Base-by-base conservation (phyloP, 2,329 filamentous ascomycete genomes). In the Stylonectria norvegica region DNA sequence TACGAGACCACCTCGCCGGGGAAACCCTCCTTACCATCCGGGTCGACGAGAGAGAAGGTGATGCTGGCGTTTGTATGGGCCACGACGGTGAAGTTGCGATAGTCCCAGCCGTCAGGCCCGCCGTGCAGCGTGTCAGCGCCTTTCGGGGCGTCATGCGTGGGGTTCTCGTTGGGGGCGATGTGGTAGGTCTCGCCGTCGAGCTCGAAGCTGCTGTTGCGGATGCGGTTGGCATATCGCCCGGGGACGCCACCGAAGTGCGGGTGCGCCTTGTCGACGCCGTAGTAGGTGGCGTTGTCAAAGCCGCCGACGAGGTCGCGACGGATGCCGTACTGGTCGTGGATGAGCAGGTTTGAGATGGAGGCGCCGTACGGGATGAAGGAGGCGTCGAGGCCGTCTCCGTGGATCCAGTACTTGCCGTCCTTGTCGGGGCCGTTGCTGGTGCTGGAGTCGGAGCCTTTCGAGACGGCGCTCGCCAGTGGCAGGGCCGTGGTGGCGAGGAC, bases 221-320 rank as follows among this genome's bases (percentile, higher is more conserved):
- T 89, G 49, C 86, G 81, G 63, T 90, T 90, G 43, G 86, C 86
- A 60, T 90, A 90, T 40, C 86, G 81, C 33, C 85, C 85, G 0
- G 84, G 84, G 1, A 90, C 79, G 53, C 80, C 71, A 43, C 84
- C 86, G 50, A 85, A 81, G 69, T 89, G 84, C 36, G 78, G 80
- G 61, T 89, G 85, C 45, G 75, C 69, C 43, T 65, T 65, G 62
- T 87, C 83, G 34, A 79, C 61, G 43, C 63, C 65, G 65, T 89
- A 90, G 65, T 85, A 80, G 37, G 69, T 78, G 32, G 85, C 85
- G 58, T 89, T 89, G 67, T 90, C 86, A 55, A 81, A 89, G 34
- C 86, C 86, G 33, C 76, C 74, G 1, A 90, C 79, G 35, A 90
- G 69, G 58, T 90, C 86, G 43, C 85, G 76, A 58, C 78, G 72